Percentiles rank a stretch among this genome's conserved stretches.
Evolutionary conservation across 148 eudicot species (phyloP).

Genomic region (Rhododendron simsii): DNA sequence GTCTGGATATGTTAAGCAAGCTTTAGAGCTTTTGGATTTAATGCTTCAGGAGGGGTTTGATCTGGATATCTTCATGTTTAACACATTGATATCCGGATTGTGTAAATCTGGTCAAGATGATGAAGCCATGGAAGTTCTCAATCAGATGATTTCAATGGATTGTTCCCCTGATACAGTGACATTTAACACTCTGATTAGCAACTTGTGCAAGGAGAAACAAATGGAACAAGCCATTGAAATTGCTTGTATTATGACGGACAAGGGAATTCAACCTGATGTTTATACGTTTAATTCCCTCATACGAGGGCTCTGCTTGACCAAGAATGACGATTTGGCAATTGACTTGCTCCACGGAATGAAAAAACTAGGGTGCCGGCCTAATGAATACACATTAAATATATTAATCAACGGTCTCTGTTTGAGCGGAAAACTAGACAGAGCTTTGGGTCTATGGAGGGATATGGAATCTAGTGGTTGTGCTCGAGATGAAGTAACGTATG

Average conservation of each 20-base stretch:
- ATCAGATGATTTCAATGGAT: conserved; percentile 73
- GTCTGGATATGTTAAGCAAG: conserved; percentile 68
- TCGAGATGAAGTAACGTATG: conserved; percentile 56
- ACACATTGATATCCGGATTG: conserved; percentile 75
- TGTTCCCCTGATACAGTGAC: conserved; percentile 74
- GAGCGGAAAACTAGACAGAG: conserved; percentile 57
- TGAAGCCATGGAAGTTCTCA: conserved; percentile 79
- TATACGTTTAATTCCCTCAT: conserved; percentile 86
- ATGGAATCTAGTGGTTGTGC: conserved; percentile 88
- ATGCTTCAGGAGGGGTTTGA: conserved; percentile 93
- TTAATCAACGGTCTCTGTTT: conserved; percentile 68
- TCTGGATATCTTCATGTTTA: conserved; percentile 67
- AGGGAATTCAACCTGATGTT: conserved; percentile 76
- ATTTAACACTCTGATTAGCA: conserved; percentile 70
- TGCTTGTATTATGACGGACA: conserved; percentile 55
- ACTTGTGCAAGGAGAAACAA: conserved; percentile 81
- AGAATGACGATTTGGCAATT: conserved; percentile 49
- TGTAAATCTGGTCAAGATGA: conserved; percentile 65
- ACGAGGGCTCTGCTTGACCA: conserved; percentile 75
- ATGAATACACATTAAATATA: conserved; percentile 84
- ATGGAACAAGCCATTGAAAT: conserved; percentile 83
- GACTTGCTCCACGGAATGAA: conserved; percentile 75
- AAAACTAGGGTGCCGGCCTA: conserved; percentile 74
- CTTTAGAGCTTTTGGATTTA: conserved; percentile 66
- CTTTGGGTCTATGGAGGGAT: conserved; percentile 62